Conservation (phyloP, 106 monocot species). For the Ottelia alismoides region DNA sequence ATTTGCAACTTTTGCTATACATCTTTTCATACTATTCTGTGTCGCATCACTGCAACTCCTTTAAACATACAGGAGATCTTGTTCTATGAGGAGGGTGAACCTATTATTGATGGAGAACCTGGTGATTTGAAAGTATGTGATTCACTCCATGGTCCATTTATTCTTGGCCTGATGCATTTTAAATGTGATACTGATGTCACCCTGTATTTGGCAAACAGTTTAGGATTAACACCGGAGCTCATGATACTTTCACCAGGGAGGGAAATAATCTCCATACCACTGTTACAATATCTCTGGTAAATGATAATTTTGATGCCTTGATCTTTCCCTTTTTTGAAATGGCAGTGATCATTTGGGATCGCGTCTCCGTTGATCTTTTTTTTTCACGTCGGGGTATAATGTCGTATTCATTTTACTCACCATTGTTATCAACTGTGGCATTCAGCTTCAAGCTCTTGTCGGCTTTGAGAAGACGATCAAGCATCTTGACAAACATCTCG, state of each 20-base stretch:
- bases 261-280: slow-evolving; percentile 73
- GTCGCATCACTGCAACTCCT: no score
- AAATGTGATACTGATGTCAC: no score
- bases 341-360: no score
- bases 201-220: slow-evolving; percentile 66
- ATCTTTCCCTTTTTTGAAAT: no score
- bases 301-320: no score
- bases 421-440: no score
- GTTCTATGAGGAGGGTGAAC: slow-evolving; percentile 89
- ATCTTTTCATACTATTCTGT: no score
- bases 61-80: slow-evolving; percentile 82
- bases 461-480: slow-evolving; percentile 68
- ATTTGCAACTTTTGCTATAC: no score
- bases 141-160: not conserved
- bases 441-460: slow-evolving; percentile 75
- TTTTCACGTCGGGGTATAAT: no score
- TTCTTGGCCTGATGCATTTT: not conserved
- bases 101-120: slow-evolving; percentile 81
- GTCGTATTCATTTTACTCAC: no score
- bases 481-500: slow-evolving; percentile 60
- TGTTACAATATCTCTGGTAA: slow-evolving; percentile 78
- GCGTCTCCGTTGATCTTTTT: no score
- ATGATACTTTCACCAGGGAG: slow-evolving; percentile 63
- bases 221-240: slow-evolving; percentile 62
- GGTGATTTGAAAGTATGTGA: slow-evolving; percentile 80